These are phyloP conservation scores for Lizonia empirigonia DNA, from an alignment of 2,329 filamentous ascomycete genomes.

Conservation along the genomic window DNA sequence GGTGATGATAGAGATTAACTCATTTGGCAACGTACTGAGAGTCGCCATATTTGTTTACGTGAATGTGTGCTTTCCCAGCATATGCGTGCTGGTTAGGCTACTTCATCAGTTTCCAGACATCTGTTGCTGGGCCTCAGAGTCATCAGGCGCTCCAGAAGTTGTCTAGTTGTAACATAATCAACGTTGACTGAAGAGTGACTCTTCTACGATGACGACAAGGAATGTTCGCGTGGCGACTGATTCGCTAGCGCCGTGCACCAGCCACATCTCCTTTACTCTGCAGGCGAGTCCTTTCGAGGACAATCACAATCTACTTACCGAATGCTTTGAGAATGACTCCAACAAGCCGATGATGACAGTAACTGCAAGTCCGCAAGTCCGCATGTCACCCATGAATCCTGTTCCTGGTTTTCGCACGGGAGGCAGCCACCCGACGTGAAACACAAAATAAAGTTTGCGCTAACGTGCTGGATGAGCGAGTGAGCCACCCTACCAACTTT, in stretches of 20 bases:
- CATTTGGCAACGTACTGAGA: slow-evolving; percentile 39
- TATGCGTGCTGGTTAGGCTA: neutral
- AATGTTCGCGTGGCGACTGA: slow-evolving; percentile 8
- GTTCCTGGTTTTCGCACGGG: neutral
- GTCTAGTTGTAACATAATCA: neutral
- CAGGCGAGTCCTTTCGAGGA: slow-evolving; percentile 1
- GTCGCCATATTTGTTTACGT: slow-evolving; percentile 21
- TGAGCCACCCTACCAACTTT: too few relatives aligned
- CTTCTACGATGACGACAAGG: slow-evolving; percentile 30
- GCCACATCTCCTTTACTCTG: slow-evolving; percentile 16
- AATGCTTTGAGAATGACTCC: too few relatives aligned
- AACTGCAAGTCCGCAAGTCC: neutral
- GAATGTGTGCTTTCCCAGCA: neutral
- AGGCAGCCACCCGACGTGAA: slow-evolving; percentile 2
- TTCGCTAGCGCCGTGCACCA: slow-evolving; percentile 13
- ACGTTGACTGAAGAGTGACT: slow-evolving; percentile 18
- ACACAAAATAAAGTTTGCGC: slow-evolving; percentile 11
- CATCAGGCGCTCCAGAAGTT: slow-evolving; percentile 5
- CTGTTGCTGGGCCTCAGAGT: slow-evolving; percentile 3
- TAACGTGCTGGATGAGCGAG: slow-evolving; percentile 4
- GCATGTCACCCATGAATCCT: neutral
- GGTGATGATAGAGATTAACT: slow-evolving; percentile 41
- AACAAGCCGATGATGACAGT: neutral
- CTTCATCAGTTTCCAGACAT: neutral
- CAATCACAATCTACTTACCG: neutral